These are phyloP conservation scores for Zelopaecilomyces penicillatus DNA, from an alignment of 2,329 filamentous ascomycete genomes.

Conservation along the genomic window DNA sequence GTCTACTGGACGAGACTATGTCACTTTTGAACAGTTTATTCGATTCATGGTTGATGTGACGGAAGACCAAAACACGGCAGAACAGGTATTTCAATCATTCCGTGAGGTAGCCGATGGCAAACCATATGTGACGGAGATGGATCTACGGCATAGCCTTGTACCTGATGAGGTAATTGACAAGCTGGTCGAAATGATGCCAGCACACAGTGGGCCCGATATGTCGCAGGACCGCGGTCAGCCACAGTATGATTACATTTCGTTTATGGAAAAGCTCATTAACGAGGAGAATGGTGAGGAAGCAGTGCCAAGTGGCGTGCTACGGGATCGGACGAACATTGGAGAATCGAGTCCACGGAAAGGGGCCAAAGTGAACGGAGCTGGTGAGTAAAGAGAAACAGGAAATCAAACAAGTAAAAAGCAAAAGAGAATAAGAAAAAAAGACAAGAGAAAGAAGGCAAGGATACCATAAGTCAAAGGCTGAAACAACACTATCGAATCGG, in stretches of 20 bases:
- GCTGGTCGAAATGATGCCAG: conserved; percentile 76
- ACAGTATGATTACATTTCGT: conserved; percentile 93
- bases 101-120: conserved; percentile 96
- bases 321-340: conserved; percentile 27
- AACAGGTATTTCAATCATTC: conserved; percentile 98
- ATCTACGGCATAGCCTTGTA: conserved; percentile 87
- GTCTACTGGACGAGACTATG: conserved; percentile 67
- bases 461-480: no score
- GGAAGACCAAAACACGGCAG: conserved; percentile 96
- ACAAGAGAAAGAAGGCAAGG: no score
- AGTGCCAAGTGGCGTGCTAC: conserved; percentile 21
- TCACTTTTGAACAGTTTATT: conserved; percentile 98
- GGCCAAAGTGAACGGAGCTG: conserved; percentile 26
- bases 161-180: conserved; percentile 96
- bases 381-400: neutral
- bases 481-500: no score
- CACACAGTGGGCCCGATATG: conserved; percentile 75
- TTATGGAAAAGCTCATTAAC: conserved; percentile 81
- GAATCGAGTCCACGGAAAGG: conserved; percentile 25
- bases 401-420: no score
- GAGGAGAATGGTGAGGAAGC: conserved; percentile 23
- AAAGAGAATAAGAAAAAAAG: no score
- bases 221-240: conserved; percentile 73
- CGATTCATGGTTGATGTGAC: conserved; percentile 99
- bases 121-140: conserved; percentile 96